Evolutionary conservation across 352 stramenopile genomes (phyloP), one percentile per base, ranked within the genome.

Genomic region (Pythium plurisporium): DNA sequence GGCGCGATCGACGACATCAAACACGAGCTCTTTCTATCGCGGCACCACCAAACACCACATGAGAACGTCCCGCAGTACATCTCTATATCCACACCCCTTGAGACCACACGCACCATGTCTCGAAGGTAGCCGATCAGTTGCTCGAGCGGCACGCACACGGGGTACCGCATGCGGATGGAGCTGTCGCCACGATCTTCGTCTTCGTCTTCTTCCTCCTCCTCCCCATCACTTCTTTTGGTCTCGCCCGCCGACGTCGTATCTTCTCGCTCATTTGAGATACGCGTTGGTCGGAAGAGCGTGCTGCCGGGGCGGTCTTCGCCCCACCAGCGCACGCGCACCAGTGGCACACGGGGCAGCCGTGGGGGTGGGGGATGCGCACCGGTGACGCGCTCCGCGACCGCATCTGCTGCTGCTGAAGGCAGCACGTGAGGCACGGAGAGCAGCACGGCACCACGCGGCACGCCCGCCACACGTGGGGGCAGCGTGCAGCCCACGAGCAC

Each of bases 1-100:
- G 3, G 27, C 29, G 30, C 73, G 73, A 48, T 91, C 79, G 26
- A 88, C 75, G 51, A 91, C 76, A 25, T 91, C 81, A 19, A 89
- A 42, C 33, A 63, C 55, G 23, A 91, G 59, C 51, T 82, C 46
- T 50, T 64, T 62, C 71, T 83, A 37, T 5, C 5, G 20, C 15
- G 19, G 5, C 8, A 10, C 15, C 25, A 6, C 7, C 20, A 33
- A 22, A n/a, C n/a, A n/a, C n/a, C n/a, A n/a, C n/a, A n/a, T n/a
- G n/a, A n/a, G n/a, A n/a, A n/a, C n/a, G n/a, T n/a, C n/a, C n/a
- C n/a, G n/a, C n/a, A n/a, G n/a, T n/a, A n/a, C n/a, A n/a, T n/a
- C n/a, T n/a, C n/a, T n/a, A n/a, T 44, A 44, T 44, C n/a, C 14
- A 23, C 33, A 36, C 26, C 7, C 41, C 15, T 20, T 5, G 9